phyloP scores from a whole-genome alignment of 768 basidiomycete genomes.

The Coprinopsis strossmayeri region DNA sequence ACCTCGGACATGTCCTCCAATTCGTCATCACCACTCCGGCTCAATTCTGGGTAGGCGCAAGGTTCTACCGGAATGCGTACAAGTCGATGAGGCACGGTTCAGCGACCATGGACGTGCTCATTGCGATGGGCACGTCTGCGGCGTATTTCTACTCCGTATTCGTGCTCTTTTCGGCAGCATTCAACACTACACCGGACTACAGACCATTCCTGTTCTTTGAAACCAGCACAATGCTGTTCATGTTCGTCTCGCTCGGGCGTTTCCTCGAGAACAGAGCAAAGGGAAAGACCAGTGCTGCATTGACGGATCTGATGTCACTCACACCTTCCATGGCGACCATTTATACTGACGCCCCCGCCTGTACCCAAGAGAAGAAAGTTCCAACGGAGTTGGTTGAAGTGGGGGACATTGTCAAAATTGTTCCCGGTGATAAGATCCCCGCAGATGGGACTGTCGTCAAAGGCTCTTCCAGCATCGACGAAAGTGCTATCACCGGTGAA shows the following conservation, averaged over 20 bases:
- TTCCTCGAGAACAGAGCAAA: conserved; percentile 96
- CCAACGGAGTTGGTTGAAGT: conserved; percentile 93
- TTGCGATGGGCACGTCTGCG: conserved; percentile 91
- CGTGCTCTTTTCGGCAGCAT: conserved; percentile 57
- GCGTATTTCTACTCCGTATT: conserved; percentile 88
- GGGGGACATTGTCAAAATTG: conserved; percentile 87
- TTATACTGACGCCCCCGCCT: conserved; percentile 78
- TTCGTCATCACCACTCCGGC: conserved; percentile 80
- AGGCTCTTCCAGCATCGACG: conserved; percentile 87
- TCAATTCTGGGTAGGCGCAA: conserved; percentile 85
- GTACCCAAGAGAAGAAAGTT: conserved; percentile 83
- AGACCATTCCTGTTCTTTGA: conserved; percentile 94
- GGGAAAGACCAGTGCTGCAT: conserved; percentile 92
- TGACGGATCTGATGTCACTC: conserved; percentile 94
- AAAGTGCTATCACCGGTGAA: conserved; percentile 96
- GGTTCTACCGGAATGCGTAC: conserved; percentile 86
- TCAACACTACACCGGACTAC: conserved; percentile 58
- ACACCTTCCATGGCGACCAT: conserved; percentile 94
- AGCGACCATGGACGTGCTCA: conserved; percentile 97
- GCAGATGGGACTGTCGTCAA: conserved; percentile 89
- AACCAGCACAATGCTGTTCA: conserved; percentile 97
- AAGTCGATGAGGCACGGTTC: conserved; percentile 84
- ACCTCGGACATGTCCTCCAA: conserved; percentile 75
- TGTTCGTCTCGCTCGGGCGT: conserved; percentile 92
- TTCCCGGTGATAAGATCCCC: conserved; percentile 94